A percentile compares a stretch with the other conserved stretches of the same genome.
Evolutionary conservation across 441 rosid genomes (phyloP).

Genomic region (Isatis lusitanica): DNA sequence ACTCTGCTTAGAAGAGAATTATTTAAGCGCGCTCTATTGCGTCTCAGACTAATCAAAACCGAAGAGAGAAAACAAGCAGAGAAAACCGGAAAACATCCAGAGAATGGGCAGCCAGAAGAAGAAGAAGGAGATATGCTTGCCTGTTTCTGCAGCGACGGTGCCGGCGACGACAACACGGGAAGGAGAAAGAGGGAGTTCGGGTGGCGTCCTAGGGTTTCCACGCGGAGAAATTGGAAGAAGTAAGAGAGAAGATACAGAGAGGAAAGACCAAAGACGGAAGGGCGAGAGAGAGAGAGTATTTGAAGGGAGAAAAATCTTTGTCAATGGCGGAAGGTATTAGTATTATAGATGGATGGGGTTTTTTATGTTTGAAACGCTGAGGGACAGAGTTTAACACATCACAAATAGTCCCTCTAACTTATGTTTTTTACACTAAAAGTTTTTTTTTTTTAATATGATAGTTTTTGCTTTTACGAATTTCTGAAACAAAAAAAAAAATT

Average conservation of each 20-base stretch:
- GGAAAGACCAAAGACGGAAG: not conserved
- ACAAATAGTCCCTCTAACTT: not conserved
- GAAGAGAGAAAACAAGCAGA: not conserved
- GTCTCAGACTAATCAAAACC: not conserved
- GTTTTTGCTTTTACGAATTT: not conserved
- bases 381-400: not conserved
- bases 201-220: constrained; percentile 15
- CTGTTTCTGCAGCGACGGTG: constrained; percentile 32
- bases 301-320: constrained; percentile 18
- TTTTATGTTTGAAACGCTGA: constrained; percentile 18
- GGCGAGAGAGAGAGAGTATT: not conserved
- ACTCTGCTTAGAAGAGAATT: not conserved
- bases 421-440: not conserved
- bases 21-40: not conserved
- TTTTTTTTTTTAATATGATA: not conserved
- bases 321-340: constrained; percentile 12
- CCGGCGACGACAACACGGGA: not conserved
- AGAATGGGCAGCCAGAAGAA: not conserved
- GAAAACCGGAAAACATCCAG: not conserved
- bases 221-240: constrained; percentile 34
- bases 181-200: constrained; percentile 14
- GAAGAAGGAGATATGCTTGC: constrained; percentile 20
- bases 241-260: not conserved
- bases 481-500: too few species aligned
- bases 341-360: constrained; percentile 1